phyloP scores from a whole-genome alignment of 2,329 filamentous ascomycete species.

The Aspergillus fischeri region DNA sequence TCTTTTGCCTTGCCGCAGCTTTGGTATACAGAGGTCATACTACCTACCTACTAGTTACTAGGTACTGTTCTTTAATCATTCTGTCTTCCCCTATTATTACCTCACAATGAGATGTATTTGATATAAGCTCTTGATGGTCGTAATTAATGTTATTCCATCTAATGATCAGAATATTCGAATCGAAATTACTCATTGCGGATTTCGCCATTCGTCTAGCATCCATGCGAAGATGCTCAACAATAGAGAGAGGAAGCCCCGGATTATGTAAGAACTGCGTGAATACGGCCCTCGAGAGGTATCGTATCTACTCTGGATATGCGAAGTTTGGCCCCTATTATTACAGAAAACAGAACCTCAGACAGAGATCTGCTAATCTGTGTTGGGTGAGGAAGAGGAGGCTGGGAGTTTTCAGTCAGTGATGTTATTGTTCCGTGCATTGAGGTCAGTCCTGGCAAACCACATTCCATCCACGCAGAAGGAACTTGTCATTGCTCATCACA shows the following conservation, averaged over 20 bases:
- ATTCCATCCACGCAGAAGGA: not conserved
- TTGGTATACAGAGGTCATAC: not conserved
- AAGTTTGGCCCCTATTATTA: not conserved
- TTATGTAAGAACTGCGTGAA: not conserved
- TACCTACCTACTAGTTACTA: not conserved
- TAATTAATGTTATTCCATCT: not conserved
- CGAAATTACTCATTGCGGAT: not conserved
- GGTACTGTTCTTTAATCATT: not conserved
- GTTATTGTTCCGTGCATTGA: no score
- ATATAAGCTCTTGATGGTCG: not conserved
- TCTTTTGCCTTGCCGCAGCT: not conserved
- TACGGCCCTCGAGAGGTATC: no score
- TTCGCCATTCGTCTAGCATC: not conserved
- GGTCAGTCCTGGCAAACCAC: not conserved
- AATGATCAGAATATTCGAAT: not conserved
- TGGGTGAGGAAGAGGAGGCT: not conserved
- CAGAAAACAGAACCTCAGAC: not conserved
- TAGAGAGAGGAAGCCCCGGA: not conserved
- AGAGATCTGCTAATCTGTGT: no score
- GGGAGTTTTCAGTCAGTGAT: not conserved
- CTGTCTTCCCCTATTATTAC: not conserved
- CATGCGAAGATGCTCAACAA: not conserved
- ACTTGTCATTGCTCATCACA: not conserved
- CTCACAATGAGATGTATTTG: not conserved
- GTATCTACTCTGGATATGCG: no score